These are phyloP conservation scores for Basidiobolus meristosporus DNA, from an alignment of 371 early-diverging fungal genomes.

Conservation along the genomic window DNA sequence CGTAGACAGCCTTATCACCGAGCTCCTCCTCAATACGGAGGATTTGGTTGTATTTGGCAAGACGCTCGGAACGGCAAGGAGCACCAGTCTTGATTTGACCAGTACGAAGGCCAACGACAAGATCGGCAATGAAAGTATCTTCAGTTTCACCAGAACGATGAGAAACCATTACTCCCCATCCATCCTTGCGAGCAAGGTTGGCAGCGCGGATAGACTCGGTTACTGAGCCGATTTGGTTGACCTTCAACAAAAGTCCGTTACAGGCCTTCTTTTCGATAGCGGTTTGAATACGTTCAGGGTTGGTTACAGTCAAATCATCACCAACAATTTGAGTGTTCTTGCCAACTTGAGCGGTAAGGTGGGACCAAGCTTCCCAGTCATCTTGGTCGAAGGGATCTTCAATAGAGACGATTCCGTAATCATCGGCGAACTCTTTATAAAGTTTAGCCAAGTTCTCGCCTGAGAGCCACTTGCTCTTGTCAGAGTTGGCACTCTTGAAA, in stretches of 20 bases:
- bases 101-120: slow-evolving; percentile 91
- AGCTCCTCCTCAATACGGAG: slow-evolving; percentile 84
- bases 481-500: slow-evolving; percentile 86
- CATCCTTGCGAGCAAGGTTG: slow-evolving; percentile 44
- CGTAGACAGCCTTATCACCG: slow-evolving; percentile 63
- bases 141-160: slow-evolving; percentile 99
- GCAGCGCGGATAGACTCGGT: slow-evolving; percentile 89
- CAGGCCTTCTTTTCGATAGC: slow-evolving; percentile 89
- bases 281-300: slow-evolving; percentile 76
- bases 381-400: slow-evolving; percentile 99
- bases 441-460: slow-evolving; percentile 67
- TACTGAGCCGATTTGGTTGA: slow-evolving; percentile 98
- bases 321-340: slow-evolving; percentile 83
- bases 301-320: slow-evolving; percentile 98
- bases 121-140: slow-evolving; percentile 96
- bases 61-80: slow-evolving; percentile 92
- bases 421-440: slow-evolving; percentile 63
- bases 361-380: slow-evolving; percentile 88
- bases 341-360: slow-evolving; percentile 40
- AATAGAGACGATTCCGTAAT: slow-evolving; percentile 91
- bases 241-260: slow-evolving; percentile 93
- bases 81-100: slow-evolving; percentile 99
- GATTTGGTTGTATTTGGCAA: slow-evolving; percentile 98
- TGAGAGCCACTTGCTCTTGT: slow-evolving; percentile 45
- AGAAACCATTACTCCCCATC: slow-evolving; percentile 98